phyloP scores from a whole-genome alignment of 2,329 filamentous ascomycete genomes.

The Phaeosphaeriaceae sp. region DNA sequence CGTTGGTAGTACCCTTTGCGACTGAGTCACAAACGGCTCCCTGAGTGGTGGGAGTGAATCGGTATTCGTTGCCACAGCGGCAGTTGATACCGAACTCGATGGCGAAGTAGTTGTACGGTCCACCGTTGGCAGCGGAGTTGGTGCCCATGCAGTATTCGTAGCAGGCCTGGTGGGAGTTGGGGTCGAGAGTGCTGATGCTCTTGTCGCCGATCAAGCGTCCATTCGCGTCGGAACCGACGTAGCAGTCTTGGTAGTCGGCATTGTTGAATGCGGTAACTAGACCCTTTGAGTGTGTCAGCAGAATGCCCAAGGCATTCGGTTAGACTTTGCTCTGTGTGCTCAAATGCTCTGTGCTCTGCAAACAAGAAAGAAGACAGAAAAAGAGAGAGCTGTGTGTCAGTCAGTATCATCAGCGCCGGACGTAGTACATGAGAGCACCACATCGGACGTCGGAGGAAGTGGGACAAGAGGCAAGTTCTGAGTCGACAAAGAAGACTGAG shows the following conservation, averaged over 20 bases:
- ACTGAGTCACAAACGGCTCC: background rate
- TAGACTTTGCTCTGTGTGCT: constrained; percentile 8
- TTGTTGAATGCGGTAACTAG: background rate
- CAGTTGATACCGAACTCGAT: constrained; percentile 5
- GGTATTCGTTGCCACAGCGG: background rate
- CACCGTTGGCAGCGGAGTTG: background rate
- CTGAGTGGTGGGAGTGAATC: background rate
- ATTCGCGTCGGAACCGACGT: background rate
- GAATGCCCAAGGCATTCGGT: constrained; percentile 7
- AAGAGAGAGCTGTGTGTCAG: background rate
- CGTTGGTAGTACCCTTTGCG: background rate
- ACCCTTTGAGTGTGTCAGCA: constrained; percentile 2
- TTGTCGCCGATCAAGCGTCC: background rate
- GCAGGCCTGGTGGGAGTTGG: background rate
- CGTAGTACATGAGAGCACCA: background rate
- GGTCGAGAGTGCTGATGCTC: background rate
- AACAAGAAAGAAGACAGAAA: background rate
- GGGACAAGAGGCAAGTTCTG: background rate
- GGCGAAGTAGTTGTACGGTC: constrained; percentile 2
- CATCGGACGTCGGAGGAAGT: background rate
- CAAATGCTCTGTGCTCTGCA: constrained; percentile 8
- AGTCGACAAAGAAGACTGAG: constrained; percentile 5
- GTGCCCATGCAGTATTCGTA: background rate
- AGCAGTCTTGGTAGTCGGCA: constrained; percentile 2
- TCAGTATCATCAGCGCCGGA: background rate